Evolutionary conservation across 208 protist species (phyloP).

Genomic region (Crithidia bombi): DNA sequence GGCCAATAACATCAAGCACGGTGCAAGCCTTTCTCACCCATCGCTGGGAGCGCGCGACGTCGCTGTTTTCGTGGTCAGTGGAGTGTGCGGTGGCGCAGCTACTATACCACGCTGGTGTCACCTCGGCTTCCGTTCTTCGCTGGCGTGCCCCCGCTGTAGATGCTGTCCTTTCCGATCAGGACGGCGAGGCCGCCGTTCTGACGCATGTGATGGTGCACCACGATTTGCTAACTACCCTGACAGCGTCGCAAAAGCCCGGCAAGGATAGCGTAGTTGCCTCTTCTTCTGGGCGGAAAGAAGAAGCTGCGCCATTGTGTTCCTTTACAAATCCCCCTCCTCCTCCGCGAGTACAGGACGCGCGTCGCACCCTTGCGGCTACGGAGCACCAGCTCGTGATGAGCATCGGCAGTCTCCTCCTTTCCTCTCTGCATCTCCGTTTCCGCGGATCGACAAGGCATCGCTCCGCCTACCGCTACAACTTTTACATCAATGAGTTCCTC

Average conservation of each 20-base stretch:
- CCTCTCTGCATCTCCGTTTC: constrained; percentile 9
- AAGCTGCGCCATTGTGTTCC: not conserved
- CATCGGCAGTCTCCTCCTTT: constrained; percentile 21
- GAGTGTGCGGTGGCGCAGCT: constrained; percentile 28
- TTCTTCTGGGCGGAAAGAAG: not conserved
- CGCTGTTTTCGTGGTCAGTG: constrained; percentile 15
- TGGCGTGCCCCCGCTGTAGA: not conserved
- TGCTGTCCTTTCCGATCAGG: too few species aligned
- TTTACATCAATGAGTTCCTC: constrained; percentile 28
- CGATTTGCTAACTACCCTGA: not conserved
- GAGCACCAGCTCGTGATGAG: constrained; percentile 9
- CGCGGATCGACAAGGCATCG: not conserved
- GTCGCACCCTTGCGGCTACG: constrained; percentile 20
- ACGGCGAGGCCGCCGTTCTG: constrained; percentile 3
- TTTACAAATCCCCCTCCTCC: not conserved
- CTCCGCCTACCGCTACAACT: constrained; percentile 11
- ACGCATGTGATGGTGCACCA: constrained; percentile 42
- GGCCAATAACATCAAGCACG: not conserved
- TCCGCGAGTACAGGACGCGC: not conserved
- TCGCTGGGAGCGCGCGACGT: not conserved
- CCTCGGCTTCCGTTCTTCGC: not conserved
- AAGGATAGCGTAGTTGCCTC: not conserved
- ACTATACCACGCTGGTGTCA: constrained; percentile 26
- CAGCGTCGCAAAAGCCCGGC: not conserved
- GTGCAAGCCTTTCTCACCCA: not conserved